Percentiles rank a stretch among this genome's conserved stretches.
These are phyloP conservation scores for Fusarium paranaense DNA, from an alignment of 2,329 filamentous ascomycete species.

Conservation along the genomic window DNA sequence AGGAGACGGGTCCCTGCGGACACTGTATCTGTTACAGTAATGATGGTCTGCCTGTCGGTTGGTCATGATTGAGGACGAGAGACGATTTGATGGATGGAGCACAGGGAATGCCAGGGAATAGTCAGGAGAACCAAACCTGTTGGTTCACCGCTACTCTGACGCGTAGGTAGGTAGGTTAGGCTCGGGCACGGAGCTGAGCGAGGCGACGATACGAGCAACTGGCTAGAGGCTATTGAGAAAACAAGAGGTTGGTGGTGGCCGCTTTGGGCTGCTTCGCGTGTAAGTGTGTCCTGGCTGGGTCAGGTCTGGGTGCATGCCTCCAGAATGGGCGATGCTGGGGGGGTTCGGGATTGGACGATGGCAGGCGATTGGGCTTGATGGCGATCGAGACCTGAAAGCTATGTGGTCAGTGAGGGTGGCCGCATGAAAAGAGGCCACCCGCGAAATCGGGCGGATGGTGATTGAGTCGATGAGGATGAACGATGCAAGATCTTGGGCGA, in stretches of 20 bases:
- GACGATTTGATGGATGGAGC: not conserved
- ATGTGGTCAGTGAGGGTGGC: constrained; percentile 34
- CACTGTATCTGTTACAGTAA: not conserved
- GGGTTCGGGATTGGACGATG: not conserved
- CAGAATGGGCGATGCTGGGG: not conserved
- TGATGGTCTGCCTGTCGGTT: not conserved
- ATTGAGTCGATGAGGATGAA: constrained; percentile 31
- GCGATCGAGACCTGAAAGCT: constrained; percentile 22
- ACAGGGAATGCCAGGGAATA: not conserved
- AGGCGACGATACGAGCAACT: constrained; percentile 1
- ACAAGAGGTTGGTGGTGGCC: constrained; percentile 20
- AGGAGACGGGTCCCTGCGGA: constrained; percentile 8
- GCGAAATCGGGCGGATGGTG: constrained; percentile 25
- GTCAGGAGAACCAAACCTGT: not conserved
- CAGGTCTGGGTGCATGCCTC: not conserved
- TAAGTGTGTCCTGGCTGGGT: constrained; percentile 8
- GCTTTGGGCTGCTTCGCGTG: constrained; percentile 13
- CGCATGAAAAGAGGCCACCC: constrained; percentile 42
- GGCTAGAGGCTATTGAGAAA: constrained; percentile 3
- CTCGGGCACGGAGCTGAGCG: constrained; percentile 10
- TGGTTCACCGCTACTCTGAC: constrained; percentile 29
- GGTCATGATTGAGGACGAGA: not conserved
- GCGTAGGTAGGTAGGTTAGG: not conserved
- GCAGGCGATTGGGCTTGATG: constrained; percentile 15
- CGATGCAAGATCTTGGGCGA: constrained; percentile 6